These are phyloP conservation scores for Colletotrichum lini DNA, from an alignment of 2,329 filamentous ascomycete genomes.

Conservation along the genomic window DNA sequence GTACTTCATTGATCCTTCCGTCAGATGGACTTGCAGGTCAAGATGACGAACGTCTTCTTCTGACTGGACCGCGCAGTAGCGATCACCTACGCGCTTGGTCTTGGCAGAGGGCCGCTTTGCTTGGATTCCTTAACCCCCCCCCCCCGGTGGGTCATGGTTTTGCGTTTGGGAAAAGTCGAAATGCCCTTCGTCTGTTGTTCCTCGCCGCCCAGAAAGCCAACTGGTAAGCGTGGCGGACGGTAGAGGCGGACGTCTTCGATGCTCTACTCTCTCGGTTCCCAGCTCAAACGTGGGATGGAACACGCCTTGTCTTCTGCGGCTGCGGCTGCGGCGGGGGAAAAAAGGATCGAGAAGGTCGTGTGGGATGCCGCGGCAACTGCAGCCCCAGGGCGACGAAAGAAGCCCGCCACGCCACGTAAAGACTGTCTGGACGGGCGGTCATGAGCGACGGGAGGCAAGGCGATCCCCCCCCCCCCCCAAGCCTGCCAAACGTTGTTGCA, in stretches of 20 bases:
- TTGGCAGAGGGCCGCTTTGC: conserved; percentile 9
- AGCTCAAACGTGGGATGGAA: conserved; percentile 20
- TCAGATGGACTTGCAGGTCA: background rate
- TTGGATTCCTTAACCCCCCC: background rate
- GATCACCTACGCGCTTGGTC: conserved; percentile 15
- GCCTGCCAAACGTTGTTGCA: background rate
- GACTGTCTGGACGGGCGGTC: background rate
- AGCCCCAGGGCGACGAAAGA: background rate
- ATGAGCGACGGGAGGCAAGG: conserved; percentile 1
- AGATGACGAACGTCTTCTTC: conserved; percentile 6
- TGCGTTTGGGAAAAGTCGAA: background rate
- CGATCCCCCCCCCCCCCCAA: conserved; percentile 4
- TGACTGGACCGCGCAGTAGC: conserved; percentile 7
- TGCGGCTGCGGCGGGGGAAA: background rate
- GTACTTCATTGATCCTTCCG: conserved; percentile 13
- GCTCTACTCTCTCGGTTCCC: background rate
- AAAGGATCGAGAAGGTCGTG: background rate
- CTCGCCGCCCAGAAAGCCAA: background rate
- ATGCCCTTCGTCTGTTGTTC: background rate
- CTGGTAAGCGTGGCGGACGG: conserved; percentile 24
- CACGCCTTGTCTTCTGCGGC: conserved; percentile 22
- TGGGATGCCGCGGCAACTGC: conserved; percentile 1
- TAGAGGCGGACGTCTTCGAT: conserved; percentile 11
- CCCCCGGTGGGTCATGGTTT: background rate
- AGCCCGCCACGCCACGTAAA: conserved; percentile 4